Conservation (phyloP, 495 filamentous ascomycete species). For the Extremus antarcticus region DNA sequence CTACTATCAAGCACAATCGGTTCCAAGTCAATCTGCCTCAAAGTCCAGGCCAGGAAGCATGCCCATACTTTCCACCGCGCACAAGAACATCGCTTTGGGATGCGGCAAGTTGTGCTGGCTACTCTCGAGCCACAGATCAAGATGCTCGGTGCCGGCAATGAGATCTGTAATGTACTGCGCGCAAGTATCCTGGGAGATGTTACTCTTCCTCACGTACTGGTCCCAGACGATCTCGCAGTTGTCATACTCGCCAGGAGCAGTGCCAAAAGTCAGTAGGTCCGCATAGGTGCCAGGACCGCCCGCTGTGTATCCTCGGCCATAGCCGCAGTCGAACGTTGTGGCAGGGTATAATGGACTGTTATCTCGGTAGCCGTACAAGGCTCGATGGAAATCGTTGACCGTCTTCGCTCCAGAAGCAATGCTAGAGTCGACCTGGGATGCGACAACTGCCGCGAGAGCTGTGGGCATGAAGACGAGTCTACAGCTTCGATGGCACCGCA, state of each 20-base stretch:
- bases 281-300: constrained; percentile 34
- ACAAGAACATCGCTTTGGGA: no score
- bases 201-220: constrained; percentile 36
- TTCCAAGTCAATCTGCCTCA: no score
- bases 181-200: constrained; percentile 32
- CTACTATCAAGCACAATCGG: no score
- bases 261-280: constrained; percentile 40
- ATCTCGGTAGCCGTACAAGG: not conserved
- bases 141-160: not conserved
- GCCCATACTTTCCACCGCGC: no score
- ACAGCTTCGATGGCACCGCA: not conserved
- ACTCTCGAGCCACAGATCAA: constrained; percentile 4
- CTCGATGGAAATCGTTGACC: not conserved
- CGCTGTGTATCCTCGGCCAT: constrained; percentile 8
- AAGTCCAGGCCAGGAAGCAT: no score
- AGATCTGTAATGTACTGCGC: constrained; percentile 22
- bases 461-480: not conserved
- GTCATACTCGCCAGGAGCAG: constrained; percentile 31
- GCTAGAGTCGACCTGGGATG: not conserved
- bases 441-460: not conserved
- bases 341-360: constrained; percentile 5
- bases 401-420: not conserved
- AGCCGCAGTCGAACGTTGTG: constrained; percentile 8
- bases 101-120: not conserved
- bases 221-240: constrained; percentile 39